Percentiles rank a stretch among this genome's conserved stretches.
phyloP scores from a whole-genome alignment of 2,329 filamentous ascomycete species.

The Leptographium radiaticola region DNA sequence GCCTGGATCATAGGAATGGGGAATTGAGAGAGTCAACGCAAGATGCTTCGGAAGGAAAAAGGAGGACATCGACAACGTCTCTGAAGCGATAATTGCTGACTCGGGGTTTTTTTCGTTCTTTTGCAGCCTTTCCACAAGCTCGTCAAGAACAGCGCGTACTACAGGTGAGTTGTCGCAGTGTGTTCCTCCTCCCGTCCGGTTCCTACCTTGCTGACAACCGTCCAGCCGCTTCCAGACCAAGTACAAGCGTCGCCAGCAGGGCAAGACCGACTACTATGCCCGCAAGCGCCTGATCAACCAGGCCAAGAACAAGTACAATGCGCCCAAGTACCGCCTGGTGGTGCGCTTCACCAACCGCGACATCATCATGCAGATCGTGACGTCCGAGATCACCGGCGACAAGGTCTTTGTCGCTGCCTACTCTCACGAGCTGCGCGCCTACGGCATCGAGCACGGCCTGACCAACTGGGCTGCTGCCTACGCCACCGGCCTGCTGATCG shows the following conservation, averaged over 20 bases:
- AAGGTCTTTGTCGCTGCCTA: slow-evolving; percentile 91
- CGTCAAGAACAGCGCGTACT: slow-evolving; percentile 97
- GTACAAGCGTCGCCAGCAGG: slow-evolving; percentile 91
- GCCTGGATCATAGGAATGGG: slow-evolving; percentile 9
- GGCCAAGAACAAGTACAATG: slow-evolving; percentile 99
- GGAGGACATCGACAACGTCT: slow-evolving; percentile 28
- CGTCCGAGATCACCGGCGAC: slow-evolving; percentile 92
- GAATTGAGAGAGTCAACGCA: slow-evolving; percentile 62
- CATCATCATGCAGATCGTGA: slow-evolving; percentile 96
- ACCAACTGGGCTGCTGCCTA: slow-evolving; percentile 99
- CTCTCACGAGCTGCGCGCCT: slow-evolving; percentile 93
- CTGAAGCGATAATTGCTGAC: slow-evolving; percentile 99
- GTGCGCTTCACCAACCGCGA: slow-evolving; percentile 99
- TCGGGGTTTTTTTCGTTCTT: slow-evolving; percentile 44
- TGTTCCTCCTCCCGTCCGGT: background rate
- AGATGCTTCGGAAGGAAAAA: slow-evolving; percentile 80
- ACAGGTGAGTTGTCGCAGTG: slow-evolving; percentile 55
- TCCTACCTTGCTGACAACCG: background rate
- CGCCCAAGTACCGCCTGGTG: slow-evolving; percentile 98
- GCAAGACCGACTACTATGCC: slow-evolving; percentile 99
- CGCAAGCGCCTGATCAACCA: slow-evolving; percentile 99
- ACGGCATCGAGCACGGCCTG: slow-evolving; percentile 95
- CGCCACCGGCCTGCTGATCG: slow-evolving; percentile 89
- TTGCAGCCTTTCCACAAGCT: slow-evolving; percentile 78
- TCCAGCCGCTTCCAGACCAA: slow-evolving; percentile 96